Evolutionary conservation across 176 grass and related monocot genomes (phyloP).

Genomic region (Raddia guianensis): DNA sequence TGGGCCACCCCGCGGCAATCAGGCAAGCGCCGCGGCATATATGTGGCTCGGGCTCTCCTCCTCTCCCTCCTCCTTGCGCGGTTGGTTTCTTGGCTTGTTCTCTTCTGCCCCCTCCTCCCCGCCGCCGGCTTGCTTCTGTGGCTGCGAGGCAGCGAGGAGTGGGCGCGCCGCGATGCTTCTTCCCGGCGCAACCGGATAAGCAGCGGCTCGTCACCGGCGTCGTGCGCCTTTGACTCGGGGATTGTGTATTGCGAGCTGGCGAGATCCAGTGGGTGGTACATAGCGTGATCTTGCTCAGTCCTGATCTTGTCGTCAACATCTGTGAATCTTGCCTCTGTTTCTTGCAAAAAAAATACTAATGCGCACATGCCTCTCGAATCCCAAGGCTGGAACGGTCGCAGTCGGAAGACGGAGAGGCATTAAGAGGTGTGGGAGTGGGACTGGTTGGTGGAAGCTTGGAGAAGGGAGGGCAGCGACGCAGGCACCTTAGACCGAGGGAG

Average conservation of each 20-base stretch:
- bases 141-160: slow-evolving; percentile 27
- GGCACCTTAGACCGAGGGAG: background rate
- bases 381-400: background rate
- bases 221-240: slow-evolving; percentile 21
- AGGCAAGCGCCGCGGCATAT: slow-evolving; percentile 2
- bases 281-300: background rate
- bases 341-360: background rate
- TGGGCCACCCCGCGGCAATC: background rate
- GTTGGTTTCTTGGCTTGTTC: background rate
- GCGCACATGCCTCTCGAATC: slow-evolving; percentile 35
- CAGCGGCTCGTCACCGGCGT: slow-evolving; percentile 15
- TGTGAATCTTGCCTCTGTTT: background rate
- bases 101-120: background rate
- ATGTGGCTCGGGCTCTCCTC: background rate
- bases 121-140: background rate
- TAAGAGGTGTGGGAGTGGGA: background rate
- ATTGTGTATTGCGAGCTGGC: background rate
- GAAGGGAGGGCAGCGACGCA: background rate
- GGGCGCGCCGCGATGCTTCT: background rate
- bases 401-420: background rate
- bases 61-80: background rate
- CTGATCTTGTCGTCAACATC: slow-evolving; percentile 7
- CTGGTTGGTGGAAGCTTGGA: background rate
- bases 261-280: background rate
- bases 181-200: slow-evolving; percentile 24